Base-by-base conservation (phyloP, 2,329 filamentous ascomycete genomes). In the Ilyonectria robusta region DNA sequence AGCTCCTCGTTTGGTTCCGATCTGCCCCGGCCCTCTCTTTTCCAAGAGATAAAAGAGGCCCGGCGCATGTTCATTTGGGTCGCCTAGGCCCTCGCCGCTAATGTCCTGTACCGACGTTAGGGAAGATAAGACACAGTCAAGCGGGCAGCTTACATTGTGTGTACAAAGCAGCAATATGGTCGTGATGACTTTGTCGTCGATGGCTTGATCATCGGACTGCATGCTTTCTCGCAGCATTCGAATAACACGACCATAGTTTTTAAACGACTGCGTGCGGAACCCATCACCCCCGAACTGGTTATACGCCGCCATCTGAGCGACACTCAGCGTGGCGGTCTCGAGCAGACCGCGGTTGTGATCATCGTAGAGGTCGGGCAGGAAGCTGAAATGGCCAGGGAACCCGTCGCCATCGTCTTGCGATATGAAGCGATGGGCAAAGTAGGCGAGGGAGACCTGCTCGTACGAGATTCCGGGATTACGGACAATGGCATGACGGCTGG, bases 381-480 rank as follows among this genome's bases (percentile, higher is more conserved):
- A 79, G 61, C 68, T 79, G 23, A 80, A 67, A 29, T 80, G 78
- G 0, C 78, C 78, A 0, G 78, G 77, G 9, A 79, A 77, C 1
- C 76, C 75, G 29, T 80, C 78, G 1, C 59, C 57, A 11, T 69
- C 72, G 13, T 76, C 66, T 0, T 78, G 78, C 4, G 78, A 76
- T 1, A 79, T 77, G 50, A 80, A 80, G 11, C 78, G 78, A 33
- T 68, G 72, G 29, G 80, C 65, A n/a, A 80, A 80, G 59, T 80
- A 80, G 42, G 65, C 77, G 2, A 80, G 74, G 11, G 77, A 80
- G 10, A 76, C 55, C 15, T 78, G 53, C 13, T 80, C 75, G 64
- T 75, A 74, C 4, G 73, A 73, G 8, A 60, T 29, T 0, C 40
- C 46, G 0, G 66, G 63, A 3, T 62, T 59, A n/a, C 68, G 70